Conservation (phyloP, 257 asterid species). For the Ilex aquifolium region DNA sequence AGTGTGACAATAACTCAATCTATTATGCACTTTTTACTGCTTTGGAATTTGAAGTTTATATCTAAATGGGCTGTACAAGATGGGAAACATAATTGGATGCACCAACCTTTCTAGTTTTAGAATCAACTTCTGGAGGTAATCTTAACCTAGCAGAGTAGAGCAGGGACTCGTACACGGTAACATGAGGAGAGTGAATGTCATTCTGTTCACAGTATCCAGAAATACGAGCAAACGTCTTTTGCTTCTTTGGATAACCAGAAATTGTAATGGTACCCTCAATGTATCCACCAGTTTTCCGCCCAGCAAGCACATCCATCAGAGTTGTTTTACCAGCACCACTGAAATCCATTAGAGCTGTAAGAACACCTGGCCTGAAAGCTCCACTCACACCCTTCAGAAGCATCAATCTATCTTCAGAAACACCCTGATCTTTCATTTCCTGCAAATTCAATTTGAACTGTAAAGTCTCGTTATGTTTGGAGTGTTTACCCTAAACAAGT, state of each 20-base stretch:
- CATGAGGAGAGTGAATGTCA: slow-evolving; percentile 77
- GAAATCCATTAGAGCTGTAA: slow-evolving; percentile 80
- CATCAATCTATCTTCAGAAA: slow-evolving; percentile 35
- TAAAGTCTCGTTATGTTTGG: not conserved
- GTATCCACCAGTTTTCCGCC: slow-evolving; percentile 77
- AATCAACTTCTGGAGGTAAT: slow-evolving; percentile 46
- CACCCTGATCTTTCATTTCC: slow-evolving; percentile 76
- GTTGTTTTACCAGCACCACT: slow-evolving; percentile 92
- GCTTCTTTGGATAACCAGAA: slow-evolving; percentile 72
- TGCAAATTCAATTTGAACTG: slow-evolving; percentile 6
- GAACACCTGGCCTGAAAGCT: slow-evolving; percentile 79
- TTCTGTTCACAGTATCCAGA: slow-evolving; percentile 82
- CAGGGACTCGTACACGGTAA: slow-evolving; percentile 66
- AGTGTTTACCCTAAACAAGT: too few species aligned
- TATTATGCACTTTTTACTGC: too few species aligned
- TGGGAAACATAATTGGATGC: not conserved
- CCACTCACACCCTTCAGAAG: slow-evolving; percentile 71
- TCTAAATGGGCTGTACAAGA: not conserved
- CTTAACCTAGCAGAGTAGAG: slow-evolving; percentile 71
- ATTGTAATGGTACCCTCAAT: slow-evolving; percentile 57
- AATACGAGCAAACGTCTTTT: slow-evolving; percentile 63
- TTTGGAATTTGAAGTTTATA: too few species aligned
- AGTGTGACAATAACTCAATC: too few species aligned
- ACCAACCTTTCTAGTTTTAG: slow-evolving; percentile 37
- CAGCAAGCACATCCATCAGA: slow-evolving; percentile 72